These are phyloP conservation scores for Echinochloa phyllopogon DNA, from an alignment of 176 grass and related monocot genomes.

Conservation along the genomic window DNA sequence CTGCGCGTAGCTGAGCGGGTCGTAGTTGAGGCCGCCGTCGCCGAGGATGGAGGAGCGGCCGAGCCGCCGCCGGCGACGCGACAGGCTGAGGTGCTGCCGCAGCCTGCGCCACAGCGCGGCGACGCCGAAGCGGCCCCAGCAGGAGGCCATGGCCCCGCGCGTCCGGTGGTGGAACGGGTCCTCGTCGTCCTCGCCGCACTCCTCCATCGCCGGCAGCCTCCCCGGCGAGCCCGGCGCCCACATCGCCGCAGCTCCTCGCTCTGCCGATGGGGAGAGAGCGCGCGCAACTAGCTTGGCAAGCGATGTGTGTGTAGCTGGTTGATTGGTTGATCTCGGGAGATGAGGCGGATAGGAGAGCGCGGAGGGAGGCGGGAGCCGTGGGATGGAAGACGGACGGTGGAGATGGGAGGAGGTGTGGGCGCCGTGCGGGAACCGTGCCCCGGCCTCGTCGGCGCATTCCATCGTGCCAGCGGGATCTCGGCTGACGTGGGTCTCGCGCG, in stretches of 20 bases:
- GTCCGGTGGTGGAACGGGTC: slow-evolving; percentile 16
- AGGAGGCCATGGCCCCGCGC: slow-evolving; percentile 48
- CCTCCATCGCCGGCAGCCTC: slow-evolving; percentile 48
- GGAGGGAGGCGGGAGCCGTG: neutral
- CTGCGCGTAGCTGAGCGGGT: slow-evolving; percentile 80
- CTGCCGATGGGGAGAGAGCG: neutral
- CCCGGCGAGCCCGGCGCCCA: slow-evolving; percentile 50
- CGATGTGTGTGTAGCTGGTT: slow-evolving; percentile 38
- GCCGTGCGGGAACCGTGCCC: neutral
- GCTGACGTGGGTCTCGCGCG: slow-evolving; percentile 34
- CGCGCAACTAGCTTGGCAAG: neutral
- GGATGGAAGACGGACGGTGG: slow-evolving; percentile 28
- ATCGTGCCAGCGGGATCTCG: slow-evolving; percentile 39
- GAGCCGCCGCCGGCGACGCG: slow-evolving; percentile 44
- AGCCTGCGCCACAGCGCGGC: slow-evolving; percentile 60
- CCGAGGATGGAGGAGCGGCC: slow-evolving; percentile 55
- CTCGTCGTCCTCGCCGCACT: slow-evolving; percentile 26
- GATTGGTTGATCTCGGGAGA: slow-evolving; percentile 3
- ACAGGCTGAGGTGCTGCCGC: slow-evolving; percentile 43
- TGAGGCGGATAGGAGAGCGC: slow-evolving; percentile 16
- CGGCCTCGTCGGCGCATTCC: slow-evolving; percentile 31
- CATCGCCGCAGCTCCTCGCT: slow-evolving; percentile 14
- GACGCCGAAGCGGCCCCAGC: slow-evolving; percentile 64
- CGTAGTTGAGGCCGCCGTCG: slow-evolving; percentile 70
- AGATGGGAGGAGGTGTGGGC: neutral